Percentiles rank a stretch among this genome's conserved stretches.
Evolutionary conservation across 169 alveolate genomes (phyloP).

Genomic region (Cryptosporidium andersoni): DNA sequence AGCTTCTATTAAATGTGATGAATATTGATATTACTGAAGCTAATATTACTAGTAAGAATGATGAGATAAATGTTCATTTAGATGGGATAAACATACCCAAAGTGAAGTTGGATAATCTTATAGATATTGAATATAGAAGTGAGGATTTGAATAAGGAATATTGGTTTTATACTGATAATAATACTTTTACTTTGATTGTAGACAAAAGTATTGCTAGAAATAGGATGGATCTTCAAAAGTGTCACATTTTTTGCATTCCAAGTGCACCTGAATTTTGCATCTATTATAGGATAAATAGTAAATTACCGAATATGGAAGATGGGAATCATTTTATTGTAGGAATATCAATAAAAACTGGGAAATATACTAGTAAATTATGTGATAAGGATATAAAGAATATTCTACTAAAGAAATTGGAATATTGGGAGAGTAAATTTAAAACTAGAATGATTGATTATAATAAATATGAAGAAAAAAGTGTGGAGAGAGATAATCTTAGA

Average conservation of each 20-base stretch:
- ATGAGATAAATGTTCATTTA: too few relatives aligned
- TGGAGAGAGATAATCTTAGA: constrained; percentile 63
- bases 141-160: background rate
- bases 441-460: constrained; percentile 5
- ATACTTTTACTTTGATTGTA: constrained; percentile 21
- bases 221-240: constrained; percentile 47
- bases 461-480: constrained; percentile 47
- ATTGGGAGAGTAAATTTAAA: constrained; percentile 41
- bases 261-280: constrained; percentile 63
- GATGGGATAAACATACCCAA: too few relatives aligned
- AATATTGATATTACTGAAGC: too few relatives aligned
- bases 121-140: too few relatives aligned
- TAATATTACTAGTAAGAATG: too few relatives aligned
- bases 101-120: too few relatives aligned
- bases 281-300: constrained; percentile 19
- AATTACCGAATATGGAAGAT: background rate
- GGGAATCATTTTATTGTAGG: constrained; percentile 4
- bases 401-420: constrained; percentile 11
- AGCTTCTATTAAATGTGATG: too few relatives aligned
- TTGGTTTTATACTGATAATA: constrained; percentile 30
- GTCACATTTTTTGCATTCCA: constrained; percentile 30
- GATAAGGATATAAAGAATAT: background rate
- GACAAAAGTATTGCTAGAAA: constrained; percentile 17
- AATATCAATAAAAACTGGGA: constrained; percentile 15
- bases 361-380: constrained; percentile 5